Percentiles rank a stretch among this genome's conserved stretches.
These are phyloP conservation scores for Starmerella powellii DNA, from an alignment of 805 yeast species.

Conservation along the genomic window DNA sequence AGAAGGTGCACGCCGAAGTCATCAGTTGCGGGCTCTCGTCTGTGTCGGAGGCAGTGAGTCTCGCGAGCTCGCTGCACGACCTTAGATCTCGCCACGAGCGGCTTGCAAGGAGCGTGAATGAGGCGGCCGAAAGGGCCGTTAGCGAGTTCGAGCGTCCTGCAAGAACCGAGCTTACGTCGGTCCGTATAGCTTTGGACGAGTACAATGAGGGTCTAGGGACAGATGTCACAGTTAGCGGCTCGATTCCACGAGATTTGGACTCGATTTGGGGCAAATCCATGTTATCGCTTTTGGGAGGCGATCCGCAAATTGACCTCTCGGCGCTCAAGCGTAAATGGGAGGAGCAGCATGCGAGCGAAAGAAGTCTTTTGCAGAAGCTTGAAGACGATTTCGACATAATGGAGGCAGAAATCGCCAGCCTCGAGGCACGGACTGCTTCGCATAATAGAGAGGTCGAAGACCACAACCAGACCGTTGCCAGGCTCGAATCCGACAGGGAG, in stretches of 20 bases:
- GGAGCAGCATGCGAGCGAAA: background rate
- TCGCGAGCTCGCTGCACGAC: too few relatives aligned
- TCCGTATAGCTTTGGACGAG: conserved; percentile 3
- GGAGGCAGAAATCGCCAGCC: background rate
- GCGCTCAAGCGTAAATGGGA: conserved; percentile 1
- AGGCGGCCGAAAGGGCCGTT: background rate
- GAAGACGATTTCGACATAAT: background rate
- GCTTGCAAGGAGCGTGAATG: background rate
- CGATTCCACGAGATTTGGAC: background rate
- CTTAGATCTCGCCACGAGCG: background rate
- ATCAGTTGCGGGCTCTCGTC: too few relatives aligned
- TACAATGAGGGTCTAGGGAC: background rate
- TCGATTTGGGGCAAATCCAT: background rate
- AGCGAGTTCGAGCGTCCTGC: conserved; percentile 3
- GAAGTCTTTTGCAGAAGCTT: background rate
- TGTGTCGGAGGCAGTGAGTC: too few relatives aligned
- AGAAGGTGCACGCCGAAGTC: background rate
- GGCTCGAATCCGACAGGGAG: background rate
- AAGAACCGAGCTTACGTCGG: background rate
- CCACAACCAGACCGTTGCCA: background rate
- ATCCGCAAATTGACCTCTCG: background rate
- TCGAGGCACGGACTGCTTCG: background rate
- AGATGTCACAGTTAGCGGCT: background rate
- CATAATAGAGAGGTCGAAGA: background rate
- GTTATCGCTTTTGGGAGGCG: background rate